Evolutionary conservation across 768 basidiomycete genomes (phyloP).

Genomic region (Suillus discolor): DNA sequence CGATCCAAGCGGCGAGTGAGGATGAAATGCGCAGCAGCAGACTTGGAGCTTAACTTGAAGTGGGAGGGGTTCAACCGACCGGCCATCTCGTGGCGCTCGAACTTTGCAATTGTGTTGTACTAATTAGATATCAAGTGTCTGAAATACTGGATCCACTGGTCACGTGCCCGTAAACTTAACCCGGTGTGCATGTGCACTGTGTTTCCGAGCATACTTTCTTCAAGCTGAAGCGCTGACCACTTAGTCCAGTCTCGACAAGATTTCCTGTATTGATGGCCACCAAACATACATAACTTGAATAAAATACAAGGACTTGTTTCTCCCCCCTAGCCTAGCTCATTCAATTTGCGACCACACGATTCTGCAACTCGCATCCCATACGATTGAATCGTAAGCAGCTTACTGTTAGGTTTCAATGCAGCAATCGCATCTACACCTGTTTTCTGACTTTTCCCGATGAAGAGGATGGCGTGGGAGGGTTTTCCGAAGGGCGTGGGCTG

Average conservation of each 20-base stretch:
- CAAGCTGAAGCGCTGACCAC: not conserved
- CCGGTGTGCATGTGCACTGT: no score
- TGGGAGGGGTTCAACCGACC: not conserved
- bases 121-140: not conserved
- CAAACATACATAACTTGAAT: not conserved
- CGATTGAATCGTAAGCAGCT: not conserved
- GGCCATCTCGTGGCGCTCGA: not conserved
- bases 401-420: not conserved
- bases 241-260: not conserved
- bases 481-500: not conserved
- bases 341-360: not conserved
- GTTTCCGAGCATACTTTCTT: not conserved
- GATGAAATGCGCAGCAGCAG: slow-evolving; percentile 34
- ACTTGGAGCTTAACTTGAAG: not conserved
- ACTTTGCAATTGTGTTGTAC: not conserved
- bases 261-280: not conserved
- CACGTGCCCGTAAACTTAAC: not conserved
- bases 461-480: not conserved
- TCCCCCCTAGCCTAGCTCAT: not conserved
- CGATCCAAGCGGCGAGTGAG: slow-evolving; percentile 31
- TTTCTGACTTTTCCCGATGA: not conserved
- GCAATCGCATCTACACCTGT: not conserved
- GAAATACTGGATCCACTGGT: no score
- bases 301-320: not conserved
- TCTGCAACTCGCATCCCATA: not conserved